These are phyloP conservation scores for Backusella parvicylindrica DNA, from an alignment of 192 early-diverging fungal species.

Conservation along the genomic window DNA sequence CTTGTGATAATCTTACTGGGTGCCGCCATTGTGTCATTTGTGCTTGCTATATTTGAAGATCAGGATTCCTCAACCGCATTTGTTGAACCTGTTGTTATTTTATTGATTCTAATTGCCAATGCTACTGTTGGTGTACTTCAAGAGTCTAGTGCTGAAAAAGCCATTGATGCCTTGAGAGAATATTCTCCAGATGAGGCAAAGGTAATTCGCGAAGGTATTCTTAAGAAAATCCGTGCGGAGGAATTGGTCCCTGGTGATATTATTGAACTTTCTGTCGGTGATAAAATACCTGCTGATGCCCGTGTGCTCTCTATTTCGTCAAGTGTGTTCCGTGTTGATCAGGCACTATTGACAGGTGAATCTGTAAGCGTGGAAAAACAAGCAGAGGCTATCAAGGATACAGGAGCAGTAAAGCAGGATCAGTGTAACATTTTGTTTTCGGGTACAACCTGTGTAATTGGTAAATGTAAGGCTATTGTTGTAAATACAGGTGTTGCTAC, in stretches of 20 bases:
- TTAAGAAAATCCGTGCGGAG: conserved; percentile 63
- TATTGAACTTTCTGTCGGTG: conserved; percentile 86
- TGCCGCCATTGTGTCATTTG: conserved; percentile 90
- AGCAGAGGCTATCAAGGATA: conserved; percentile 55
- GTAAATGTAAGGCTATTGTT: conserved; percentile 86
- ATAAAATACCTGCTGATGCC: conserved; percentile 95
- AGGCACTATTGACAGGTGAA: conserved; percentile 96
- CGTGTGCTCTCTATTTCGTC: conserved; percentile 79
- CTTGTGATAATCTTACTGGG: conserved; percentile 92
- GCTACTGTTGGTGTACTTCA: conserved; percentile 96
- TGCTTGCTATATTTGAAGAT: conserved; percentile 88
- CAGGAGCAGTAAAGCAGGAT: conserved; percentile 88
- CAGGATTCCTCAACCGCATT: conserved; percentile 74
- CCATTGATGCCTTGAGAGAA: conserved; percentile 95
- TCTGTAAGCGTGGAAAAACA: conserved; percentile 89
- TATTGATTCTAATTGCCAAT: conserved; percentile 97
- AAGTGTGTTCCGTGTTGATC: conserved; percentile 89
- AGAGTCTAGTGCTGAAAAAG: conserved; percentile 95
- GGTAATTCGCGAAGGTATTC: conserved; percentile 74
- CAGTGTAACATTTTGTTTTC: conserved; percentile 97
- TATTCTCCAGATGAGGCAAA: conserved; percentile 96
- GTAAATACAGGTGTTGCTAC: conserved; percentile 83
- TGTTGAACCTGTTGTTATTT: conserved; percentile 97
- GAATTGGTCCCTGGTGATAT: conserved; percentile 98
- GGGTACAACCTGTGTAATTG: conserved; percentile 91